Evolutionary conservation across 345 rosid species (phyloP).

Genomic region (Linum tenue): DNA sequence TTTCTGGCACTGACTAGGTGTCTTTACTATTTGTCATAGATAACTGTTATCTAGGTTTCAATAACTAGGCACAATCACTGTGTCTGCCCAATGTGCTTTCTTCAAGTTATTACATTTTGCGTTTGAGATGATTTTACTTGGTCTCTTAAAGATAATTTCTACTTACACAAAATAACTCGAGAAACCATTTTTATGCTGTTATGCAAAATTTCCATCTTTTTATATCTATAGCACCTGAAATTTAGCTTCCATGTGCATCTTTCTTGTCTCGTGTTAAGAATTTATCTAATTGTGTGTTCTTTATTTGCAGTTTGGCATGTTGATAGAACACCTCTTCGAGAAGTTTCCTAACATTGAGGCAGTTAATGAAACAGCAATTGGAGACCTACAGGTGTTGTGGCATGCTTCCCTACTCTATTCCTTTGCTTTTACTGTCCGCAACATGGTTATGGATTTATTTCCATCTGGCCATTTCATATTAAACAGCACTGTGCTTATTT

Average conservation of each 20-base stretch:
- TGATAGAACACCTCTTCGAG: slow-evolving; percentile 85
- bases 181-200: too few relatives aligned
- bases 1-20: not conserved
- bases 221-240: not conserved
- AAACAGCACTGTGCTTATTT: too few relatives aligned
- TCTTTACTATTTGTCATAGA: too few relatives aligned
- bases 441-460: not conserved
- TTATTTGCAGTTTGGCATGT: slow-evolving; percentile 84
- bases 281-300: not conserved
- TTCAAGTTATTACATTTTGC: too few relatives aligned
- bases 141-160: not conserved
- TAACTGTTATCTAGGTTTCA: too few relatives aligned
- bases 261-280: not conserved
- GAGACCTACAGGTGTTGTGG: slow-evolving; percentile 74
- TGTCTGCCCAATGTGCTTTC: too few relatives aligned
- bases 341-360: slow-evolving; percentile 59
- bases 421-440: not conserved
- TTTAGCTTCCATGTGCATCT: too few relatives aligned
- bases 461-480: too few relatives aligned
- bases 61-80: too few relatives aligned
- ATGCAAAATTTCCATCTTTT: too few relatives aligned
- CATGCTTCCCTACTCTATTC: too few relatives aligned
- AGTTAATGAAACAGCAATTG: slow-evolving; percentile 65
- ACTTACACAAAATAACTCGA: not conserved
- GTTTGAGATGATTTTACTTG: too few relatives aligned